A percentile compares a stretch with the other conserved stretches of the same genome.
phyloP scores from a whole-genome alignment of 148 eudicot genomes.

The Cornus controversa region DNA sequence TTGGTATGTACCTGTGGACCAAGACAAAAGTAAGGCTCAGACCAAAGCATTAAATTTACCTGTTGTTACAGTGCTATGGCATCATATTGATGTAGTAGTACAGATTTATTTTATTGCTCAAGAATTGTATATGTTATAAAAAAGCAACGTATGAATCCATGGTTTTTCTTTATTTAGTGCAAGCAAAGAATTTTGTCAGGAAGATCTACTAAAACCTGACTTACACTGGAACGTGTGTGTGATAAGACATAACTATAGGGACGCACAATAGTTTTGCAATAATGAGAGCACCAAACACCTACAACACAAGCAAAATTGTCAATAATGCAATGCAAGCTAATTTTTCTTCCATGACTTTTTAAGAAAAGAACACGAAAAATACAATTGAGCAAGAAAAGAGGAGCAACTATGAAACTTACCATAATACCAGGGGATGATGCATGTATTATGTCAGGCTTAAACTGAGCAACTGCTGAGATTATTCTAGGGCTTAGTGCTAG shows the following conservation, averaged over 20 bases:
- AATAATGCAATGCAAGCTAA: background rate
- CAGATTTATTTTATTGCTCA: background rate
- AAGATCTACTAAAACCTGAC: constrained; percentile 20
- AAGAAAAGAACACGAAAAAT: background rate
- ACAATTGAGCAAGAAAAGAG: background rate
- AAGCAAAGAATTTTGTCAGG: background rate
- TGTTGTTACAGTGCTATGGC: background rate
- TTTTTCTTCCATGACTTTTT: background rate
- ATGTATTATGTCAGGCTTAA: constrained; percentile 94
- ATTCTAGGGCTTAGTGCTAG: constrained; percentile 96
- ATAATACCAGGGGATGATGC: constrained; percentile 95
- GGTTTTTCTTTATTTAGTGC: background rate
- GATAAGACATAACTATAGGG: constrained; percentile 96
- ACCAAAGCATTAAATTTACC: background rate
- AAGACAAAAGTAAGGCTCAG: constrained; percentile 18
- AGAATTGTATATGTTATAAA: background rate
- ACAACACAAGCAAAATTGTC: constrained; percentile 12
- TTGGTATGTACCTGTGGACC: constrained; percentile 81
- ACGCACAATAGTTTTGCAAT: constrained; percentile 85
- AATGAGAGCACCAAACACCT: constrained; percentile 93
- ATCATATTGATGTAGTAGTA: background rate
- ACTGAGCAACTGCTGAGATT: constrained; percentile 76
- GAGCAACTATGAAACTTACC: constrained; percentile 41
- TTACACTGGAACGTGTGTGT: constrained; percentile 98
- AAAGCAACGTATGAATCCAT: background rate